Percentiles rank a stretch among this genome's conserved stretches.
These are phyloP conservation scores for Candida golubevii DNA, from an alignment of 805 yeast genomes.

Conservation along the genomic window DNA sequence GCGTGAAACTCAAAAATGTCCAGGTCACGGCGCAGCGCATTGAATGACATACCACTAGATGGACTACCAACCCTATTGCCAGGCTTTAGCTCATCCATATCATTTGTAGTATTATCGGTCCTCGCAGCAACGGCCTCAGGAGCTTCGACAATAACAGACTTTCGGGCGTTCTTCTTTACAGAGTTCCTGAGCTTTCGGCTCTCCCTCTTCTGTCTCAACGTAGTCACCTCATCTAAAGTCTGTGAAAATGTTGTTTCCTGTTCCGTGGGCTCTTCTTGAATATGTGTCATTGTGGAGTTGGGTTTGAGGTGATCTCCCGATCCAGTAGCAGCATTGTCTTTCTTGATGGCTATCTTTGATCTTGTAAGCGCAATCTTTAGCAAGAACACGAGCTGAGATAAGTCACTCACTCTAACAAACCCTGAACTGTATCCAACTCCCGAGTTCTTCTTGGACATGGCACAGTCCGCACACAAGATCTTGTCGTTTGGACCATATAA, in stretches of 20 bases:
- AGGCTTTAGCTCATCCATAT: constrained; percentile 14
- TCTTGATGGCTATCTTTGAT: constrained; percentile 56
- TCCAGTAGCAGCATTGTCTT: constrained; percentile 6
- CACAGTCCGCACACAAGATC: constrained; percentile 63
- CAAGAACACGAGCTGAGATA: constrained; percentile 70
- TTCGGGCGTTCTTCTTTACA: constrained; percentile 57
- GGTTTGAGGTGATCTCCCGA: constrained; percentile 4
- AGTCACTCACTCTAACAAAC: constrained; percentile 59
- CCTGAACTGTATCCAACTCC: constrained; percentile 35
- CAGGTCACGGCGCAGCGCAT: constrained; percentile 20
- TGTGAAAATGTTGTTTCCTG: constrained; percentile 54
- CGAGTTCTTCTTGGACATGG: constrained; percentile 35
- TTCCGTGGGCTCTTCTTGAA: constrained; percentile 16
- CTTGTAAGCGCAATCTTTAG: constrained; percentile 81
- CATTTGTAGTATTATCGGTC: constrained; percentile 21
- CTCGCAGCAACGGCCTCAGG: constrained; percentile 47
- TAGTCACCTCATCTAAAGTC: constrained; percentile 71
- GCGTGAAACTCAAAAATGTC: constrained; percentile 24
- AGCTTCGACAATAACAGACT: constrained; percentile 61
- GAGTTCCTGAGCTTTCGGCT: constrained; percentile 51
- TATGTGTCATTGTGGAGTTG: constrained; percentile 12
- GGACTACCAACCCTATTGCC: constrained; percentile 20
- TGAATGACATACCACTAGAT: constrained; percentile 28
- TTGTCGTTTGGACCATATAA: constrained; percentile 15
- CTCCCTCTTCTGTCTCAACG: constrained; percentile 70